Evolutionary conservation across 176 grass and related monocot species (phyloP), one percentile per base, ranked within the genome.

Genomic region (Phragmites australis): DNA sequence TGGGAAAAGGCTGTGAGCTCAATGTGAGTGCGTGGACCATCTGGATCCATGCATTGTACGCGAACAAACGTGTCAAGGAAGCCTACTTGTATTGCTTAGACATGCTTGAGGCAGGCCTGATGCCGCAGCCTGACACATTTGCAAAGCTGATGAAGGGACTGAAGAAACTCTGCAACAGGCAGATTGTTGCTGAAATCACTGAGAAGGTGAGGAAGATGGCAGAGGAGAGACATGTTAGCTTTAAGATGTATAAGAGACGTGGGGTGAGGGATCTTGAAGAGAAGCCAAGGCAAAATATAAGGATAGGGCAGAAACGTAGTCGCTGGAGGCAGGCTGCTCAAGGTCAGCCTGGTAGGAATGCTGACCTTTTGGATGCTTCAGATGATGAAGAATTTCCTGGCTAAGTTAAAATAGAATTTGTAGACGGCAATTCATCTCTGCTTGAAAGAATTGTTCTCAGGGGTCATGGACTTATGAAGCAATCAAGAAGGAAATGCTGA

Each of bases 231-330:
- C 88, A 90, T 52, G 77, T 94, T 21, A 94, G 89, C 82, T 98
- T 94, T 82, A 98, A 98, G 76, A 92, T 87, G 85, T 98, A 98
- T 67, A 98, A 98, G 83, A 92, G 95, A 48, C 90, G 92, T 55
- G 95, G 95, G 50, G 95, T 93, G 29, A 92, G 66, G 69, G 83
- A 89, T 77, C 77, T 98, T 49, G 90, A 93, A 90, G 78, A 87
- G 53, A 94, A 94, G 72, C 79, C 83, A 44, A 90, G 87, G 53
- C 54, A 65, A 55, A 94, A 94, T 78, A 94, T 55, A 54, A 93
- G 48, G 88, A 87, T 22, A 73, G 80, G 80, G 45, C 71, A 79
- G 49, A 93, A 82, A 77, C 23, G 22, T 34, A 71, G 66, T 31
- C 66, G 18, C 23, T 27, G 22, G 43, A 59, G 66, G 40, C 51